Evolutionary conservation across 1,284 basidiomycete genomes (phyloP).

Genomic region (Tylopilus sp.): DNA sequence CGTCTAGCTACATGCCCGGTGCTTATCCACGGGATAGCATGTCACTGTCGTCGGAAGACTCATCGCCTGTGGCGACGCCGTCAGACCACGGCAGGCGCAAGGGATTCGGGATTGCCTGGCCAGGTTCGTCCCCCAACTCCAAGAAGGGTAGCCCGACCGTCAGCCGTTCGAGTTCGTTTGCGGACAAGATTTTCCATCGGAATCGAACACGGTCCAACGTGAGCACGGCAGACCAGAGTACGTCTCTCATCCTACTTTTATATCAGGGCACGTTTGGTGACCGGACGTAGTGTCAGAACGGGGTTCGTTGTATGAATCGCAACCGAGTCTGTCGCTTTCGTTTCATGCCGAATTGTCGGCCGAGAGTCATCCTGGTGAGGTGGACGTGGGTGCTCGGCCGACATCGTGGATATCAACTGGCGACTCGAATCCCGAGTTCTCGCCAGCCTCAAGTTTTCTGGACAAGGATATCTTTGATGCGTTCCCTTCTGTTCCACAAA

Average conservation of each 20-base stretch:
- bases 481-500: conserved; percentile 65
- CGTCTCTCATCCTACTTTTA: conserved; percentile 14
- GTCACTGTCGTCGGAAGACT: conserved; percentile 68
- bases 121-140: conserved; percentile 55
- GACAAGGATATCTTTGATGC: conserved; percentile 65
- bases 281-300: conserved; percentile 30
- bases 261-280: not conserved
- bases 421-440: conserved; percentile 50
- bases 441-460: conserved; percentile 50
- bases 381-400: conserved; percentile 41
- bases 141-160: conserved; percentile 56
- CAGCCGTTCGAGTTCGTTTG: conserved; percentile 61
- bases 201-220: conserved; percentile 60
- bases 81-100: conserved; percentile 50
- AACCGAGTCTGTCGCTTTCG: conserved; percentile 33
- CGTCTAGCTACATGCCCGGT: conserved; percentile 48
- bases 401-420: conserved; percentile 55
- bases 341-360: conserved; percentile 32
- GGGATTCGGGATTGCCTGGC: conserved; percentile 54
- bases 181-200: conserved; percentile 65
- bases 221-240: conserved; percentile 41
- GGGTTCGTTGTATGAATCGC: conserved; percentile 38
- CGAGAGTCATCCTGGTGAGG: conserved; percentile 18
- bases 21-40: conserved; percentile 58
- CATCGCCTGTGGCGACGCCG: conserved; percentile 58